phyloP scores from a whole-genome alignment of 768 basidiomycete genomes.

The Tricholoma hemisulphureum region DNA sequence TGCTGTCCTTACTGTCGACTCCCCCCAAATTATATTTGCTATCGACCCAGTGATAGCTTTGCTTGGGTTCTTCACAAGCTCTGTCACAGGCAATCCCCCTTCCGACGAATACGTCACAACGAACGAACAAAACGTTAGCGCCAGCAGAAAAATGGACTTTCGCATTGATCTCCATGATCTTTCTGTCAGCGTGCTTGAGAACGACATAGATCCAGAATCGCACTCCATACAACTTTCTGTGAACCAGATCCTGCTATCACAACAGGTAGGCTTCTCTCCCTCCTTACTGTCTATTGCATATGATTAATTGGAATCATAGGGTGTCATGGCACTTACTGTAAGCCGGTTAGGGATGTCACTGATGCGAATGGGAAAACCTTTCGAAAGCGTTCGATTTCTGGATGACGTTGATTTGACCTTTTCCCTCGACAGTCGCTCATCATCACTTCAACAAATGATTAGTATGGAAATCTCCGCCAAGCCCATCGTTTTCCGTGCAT shows the following conservation, averaged over 20 bases:
- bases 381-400: constrained; percentile 86
- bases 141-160: constrained; percentile 45
- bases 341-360: constrained; percentile 91
- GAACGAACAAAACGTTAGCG: background rate
- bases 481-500: constrained; percentile 90
- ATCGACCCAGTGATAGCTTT: constrained; percentile 88
- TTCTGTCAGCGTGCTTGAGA: constrained; percentile 83
- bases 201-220: constrained; percentile 73
- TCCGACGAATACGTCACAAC: constrained; percentile 6
- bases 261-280: constrained; percentile 60
- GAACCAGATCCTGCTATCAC: constrained; percentile 81
- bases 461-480: constrained; percentile 80
- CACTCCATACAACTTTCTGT: constrained; percentile 88
- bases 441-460: constrained; percentile 66
- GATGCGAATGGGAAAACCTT: constrained; percentile 76
- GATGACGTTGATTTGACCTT: constrained; percentile 90
- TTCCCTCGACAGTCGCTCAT: constrained; percentile 81
- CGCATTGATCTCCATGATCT: constrained; percentile 89
- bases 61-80: constrained; percentile 77
- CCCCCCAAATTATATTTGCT: constrained; percentile 89
- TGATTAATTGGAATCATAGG: constrained; percentile 41
- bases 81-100: constrained; percentile 32
- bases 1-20: constrained; percentile 87
- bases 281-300: background rate
- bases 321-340: constrained; percentile 76